Evolutionary conservation across 2,329 filamentous ascomycete genomes (phyloP).

Genomic region (Chaetomiaceae sp.): DNA sequence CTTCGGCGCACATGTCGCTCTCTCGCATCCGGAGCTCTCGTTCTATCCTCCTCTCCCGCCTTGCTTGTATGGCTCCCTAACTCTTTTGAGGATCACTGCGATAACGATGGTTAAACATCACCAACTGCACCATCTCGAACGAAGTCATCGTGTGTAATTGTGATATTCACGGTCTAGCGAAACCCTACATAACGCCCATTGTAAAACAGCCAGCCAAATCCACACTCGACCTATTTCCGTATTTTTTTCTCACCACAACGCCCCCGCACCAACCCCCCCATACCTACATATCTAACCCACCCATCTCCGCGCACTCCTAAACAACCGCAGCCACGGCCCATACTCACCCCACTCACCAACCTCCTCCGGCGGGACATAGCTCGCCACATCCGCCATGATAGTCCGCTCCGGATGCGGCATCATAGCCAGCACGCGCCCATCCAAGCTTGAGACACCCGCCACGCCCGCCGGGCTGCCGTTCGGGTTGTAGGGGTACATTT

Average conservation of each 20-base stretch:
- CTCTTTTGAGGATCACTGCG: too few species aligned
- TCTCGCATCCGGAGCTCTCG: too few species aligned
- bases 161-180: neutral
- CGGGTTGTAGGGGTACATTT: constrained; percentile 81
- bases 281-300: constrained; percentile 52
- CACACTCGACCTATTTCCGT: neutral
- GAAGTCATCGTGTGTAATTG: too few species aligned
- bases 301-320: constrained; percentile 84
- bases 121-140: too few species aligned
- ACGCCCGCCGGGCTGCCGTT: constrained; percentile 82
- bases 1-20: too few species aligned
- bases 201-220: neutral
- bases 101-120: too few species aligned
- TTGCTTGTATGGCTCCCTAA: too few species aligned
- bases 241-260: neutral
- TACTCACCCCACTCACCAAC: constrained; percentile 70
- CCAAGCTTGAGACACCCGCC: constrained; percentile 69
- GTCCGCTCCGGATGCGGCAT: constrained; percentile 96
- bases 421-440: constrained; percentile 78
- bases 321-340: constrained; percentile 81
- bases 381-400: constrained; percentile 71
- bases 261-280: neutral
- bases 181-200: neutral
- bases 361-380: constrained; percentile 61
- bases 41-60: too few species aligned